A percentile compares a stretch with the other conserved stretches of the same genome.
These are phyloP conservation scores for Aspergillus candidus DNA, from an alignment of 2,329 filamentous ascomycete genomes.

Conservation along the genomic window DNA sequence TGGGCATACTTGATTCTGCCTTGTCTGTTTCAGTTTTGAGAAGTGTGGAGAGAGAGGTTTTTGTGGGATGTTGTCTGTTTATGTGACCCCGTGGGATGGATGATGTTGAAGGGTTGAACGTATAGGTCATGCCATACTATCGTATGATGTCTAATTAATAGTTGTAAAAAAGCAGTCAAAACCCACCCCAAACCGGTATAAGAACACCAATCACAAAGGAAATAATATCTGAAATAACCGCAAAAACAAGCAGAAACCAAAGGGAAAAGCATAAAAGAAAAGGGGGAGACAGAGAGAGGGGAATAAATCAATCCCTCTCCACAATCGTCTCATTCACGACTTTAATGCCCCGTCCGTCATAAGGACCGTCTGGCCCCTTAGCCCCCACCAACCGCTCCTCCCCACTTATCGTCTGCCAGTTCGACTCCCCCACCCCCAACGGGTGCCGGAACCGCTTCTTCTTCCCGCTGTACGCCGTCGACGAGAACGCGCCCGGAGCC, in stretches of 20 bases:
- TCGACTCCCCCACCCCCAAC: conserved; percentile 25
- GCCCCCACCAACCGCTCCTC: conserved; percentile 23
- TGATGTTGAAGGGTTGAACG: no score
- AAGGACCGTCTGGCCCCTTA: conserved; percentile 16
- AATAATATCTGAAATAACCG: neutral
- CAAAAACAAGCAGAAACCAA: neutral
- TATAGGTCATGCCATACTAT: no score
- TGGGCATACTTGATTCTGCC: no score
- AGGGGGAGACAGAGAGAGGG: neutral
- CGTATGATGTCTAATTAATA: no score
- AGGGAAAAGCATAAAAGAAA: neutral
- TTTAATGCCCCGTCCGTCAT: conserved; percentile 23
- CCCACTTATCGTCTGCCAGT: conserved; percentile 27
- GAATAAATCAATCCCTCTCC: conserved; percentile 12
- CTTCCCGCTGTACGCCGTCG: conserved; percentile 8
- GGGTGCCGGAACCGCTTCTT: conserved; percentile 26
- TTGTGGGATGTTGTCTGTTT: no score
- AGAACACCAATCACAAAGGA: no score
- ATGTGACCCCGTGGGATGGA: no score
- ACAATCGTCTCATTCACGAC: conserved; percentile 29
- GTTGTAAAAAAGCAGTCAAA: no score
- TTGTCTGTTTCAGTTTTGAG: no score
- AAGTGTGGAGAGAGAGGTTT: no score
- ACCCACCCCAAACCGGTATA: no score
- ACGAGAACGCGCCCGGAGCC: conserved; percentile 3